Evolutionary conservation across 1,284 basidiomycete species (phyloP), one percentile per base, ranked within the genome.

Genomic region (Ceratobasidium sp.): DNA sequence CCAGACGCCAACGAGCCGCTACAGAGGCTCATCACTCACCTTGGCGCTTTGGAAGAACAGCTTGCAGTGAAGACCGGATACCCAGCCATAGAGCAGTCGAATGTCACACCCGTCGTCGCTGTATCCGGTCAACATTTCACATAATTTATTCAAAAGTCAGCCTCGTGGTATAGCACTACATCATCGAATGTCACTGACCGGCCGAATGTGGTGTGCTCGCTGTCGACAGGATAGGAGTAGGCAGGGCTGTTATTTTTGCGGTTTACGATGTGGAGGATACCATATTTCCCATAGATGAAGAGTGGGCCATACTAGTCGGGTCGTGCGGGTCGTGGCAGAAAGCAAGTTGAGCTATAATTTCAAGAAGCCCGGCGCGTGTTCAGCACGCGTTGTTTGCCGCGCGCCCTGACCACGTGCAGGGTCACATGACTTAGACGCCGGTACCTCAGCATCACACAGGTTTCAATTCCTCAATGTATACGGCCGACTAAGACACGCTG

Each of bases 161-260:
- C 50, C 70, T 58, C 61, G 73, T 72, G 59, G 70, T 61, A 57
- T 50, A 30, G 57, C 43, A n/a, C 36, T 32, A 57, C 53, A 57
- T 36, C 30, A 57, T 57, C 32, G 28, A 46, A 36, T 46, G 57
- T 32, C 39, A 59, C 83, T 77, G 87, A 87, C 73, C 88, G 83
- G 50, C 90, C 90, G 79, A 92, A 88, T 0, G 89, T 89, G 61
- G 91, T 81, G 64, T 85, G 82, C 30, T 87, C 84, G 3, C 87
- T 84, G 80, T 92, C 90, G 76, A 92, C 87, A 12, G 89, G 89
- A 75, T 89, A 92, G 0, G 88, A 84, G 1, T 89, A 87, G 34
- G 90, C 81, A 10, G 73, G 52, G 32, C 75, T 62, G 45, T 72
- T 61, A 48, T 72, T 74, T 57, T 73, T 73, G 46, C 64, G 72